Conservation (phyloP, 495 filamentous ascomycete genomes). For the Penicillium simplicissimum region DNA sequence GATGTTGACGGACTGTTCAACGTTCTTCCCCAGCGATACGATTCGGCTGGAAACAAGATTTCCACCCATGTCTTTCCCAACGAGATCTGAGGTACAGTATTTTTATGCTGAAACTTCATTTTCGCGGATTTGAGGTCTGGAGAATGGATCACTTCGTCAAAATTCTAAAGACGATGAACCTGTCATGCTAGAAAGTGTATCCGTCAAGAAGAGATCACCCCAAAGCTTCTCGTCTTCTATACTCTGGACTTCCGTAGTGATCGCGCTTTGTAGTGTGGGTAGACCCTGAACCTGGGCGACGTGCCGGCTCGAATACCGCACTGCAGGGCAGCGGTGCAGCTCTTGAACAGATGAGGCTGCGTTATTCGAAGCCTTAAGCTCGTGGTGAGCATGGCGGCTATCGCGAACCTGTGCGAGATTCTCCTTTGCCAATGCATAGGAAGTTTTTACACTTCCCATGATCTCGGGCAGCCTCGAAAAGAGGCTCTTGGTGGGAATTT, state of each 20-base stretch:
- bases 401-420: background rate
- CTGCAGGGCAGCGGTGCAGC: background rate
- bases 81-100: background rate
- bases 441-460: conserved; percentile 19
- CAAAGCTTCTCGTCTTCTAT: background rate
- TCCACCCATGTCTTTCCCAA: background rate
- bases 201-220: background rate
- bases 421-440: conserved; percentile 15
- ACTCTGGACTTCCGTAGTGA: background rate
- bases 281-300: background rate
- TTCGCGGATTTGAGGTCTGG: background rate
- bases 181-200: background rate
- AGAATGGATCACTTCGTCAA: background rate
- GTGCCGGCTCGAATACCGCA: background rate
- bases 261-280: background rate
- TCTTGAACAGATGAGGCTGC: no score
- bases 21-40: background rate
- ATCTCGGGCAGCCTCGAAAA: conserved; percentile 18
- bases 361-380: background rate
- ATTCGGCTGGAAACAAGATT: background rate
- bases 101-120: background rate
- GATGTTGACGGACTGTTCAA: background rate
- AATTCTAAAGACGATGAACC: background rate
- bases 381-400: background rate
- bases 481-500: conserved; percentile 16